These are phyloP conservation scores for Eleusine indica DNA, from an alignment of 176 grass and related monocot species.

Conservation along the genomic window DNA sequence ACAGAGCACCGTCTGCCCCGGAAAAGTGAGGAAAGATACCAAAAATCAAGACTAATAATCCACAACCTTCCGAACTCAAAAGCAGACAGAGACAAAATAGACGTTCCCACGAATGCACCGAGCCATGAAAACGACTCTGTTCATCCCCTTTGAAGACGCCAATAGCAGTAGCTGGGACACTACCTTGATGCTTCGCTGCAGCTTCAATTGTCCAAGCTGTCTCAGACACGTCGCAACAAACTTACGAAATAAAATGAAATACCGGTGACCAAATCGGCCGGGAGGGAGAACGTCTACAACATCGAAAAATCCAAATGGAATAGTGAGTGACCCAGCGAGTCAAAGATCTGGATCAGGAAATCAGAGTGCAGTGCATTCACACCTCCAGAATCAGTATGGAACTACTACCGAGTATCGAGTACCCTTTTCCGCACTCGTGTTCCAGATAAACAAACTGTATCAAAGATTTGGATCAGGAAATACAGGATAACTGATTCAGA, in stretches of 20 bases:
- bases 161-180: neutral
- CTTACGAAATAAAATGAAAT: neutral
- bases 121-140: conserved; percentile 4
- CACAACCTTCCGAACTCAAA: neutral
- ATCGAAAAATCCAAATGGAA: neutral
- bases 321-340: conserved; percentile 5
- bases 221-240: neutral
- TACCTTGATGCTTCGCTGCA: conserved; percentile 41
- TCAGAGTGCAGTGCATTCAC: neutral
- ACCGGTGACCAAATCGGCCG: neutral
- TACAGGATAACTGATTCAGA: neutral
- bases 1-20: neutral
- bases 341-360: conserved; percentile 25
- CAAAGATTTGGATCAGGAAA: conserved; percentile 29
- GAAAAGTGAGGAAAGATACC: neutral
- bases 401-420: neutral
- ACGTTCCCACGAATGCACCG: neutral
- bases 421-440: neutral
- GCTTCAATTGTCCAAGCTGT: conserved; percentile 5
- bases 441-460: neutral
- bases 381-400: conserved; percentile 2
- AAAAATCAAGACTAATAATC: neutral
- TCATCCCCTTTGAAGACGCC: neutral
- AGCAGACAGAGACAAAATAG: neutral
- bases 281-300: no score